Evolutionary conservation across 2,329 filamentous ascomycete genomes (phyloP), one percentile per base, ranked within the genome.

Genomic region (Clarireedia hainanense): DNA sequence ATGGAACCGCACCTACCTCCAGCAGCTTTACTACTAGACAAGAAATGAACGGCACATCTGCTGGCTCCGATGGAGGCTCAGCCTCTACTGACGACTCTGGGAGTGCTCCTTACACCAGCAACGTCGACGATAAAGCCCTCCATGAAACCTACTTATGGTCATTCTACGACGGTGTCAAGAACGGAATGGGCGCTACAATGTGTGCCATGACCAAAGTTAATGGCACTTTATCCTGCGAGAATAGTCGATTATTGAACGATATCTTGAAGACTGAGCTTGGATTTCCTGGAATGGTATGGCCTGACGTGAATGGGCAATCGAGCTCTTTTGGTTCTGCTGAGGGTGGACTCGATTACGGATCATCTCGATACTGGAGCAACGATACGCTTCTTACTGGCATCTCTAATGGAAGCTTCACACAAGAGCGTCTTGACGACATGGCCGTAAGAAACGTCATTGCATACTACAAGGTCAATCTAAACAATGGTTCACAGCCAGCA

Each of bases 351-450:
- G 66, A 68, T 12, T 51, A 49, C 54, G 46, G 47, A 70, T 83
- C 80, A 5, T 87, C 86, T 4, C 57, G 65, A 15, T 64, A 64
- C 10, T 69, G 53, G 75, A 96, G 88, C 87, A 92, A 92, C 5
- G 75, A 83, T 17, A 96, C 96, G 72, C 72, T 97, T 61, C 96
- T 92, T 1, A 75, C 94, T 43, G 89, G 89, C 1, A 84, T 96
- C 5, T 73, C 95, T 61, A 96, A 97, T 68, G 91, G 91, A 30
- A 96, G 91, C 0, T 75, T 97, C 23, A 90, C 92, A 0, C 83
- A 89, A 63, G 95, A 88, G 80, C 83, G 92, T 56, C 70, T 97
- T 12, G 91, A 96, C 65, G 94, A 97, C 67, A 96, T 96, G 86
- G 89, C 82, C 3, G 86, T 90, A 69, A 84, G 94, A 64, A 95